Percentiles rank a stretch among this genome's conserved stretches.
These are phyloP conservation scores for Mangifera indica DNA, from an alignment of 345 rosid genomes.

Conservation along the genomic window DNA sequence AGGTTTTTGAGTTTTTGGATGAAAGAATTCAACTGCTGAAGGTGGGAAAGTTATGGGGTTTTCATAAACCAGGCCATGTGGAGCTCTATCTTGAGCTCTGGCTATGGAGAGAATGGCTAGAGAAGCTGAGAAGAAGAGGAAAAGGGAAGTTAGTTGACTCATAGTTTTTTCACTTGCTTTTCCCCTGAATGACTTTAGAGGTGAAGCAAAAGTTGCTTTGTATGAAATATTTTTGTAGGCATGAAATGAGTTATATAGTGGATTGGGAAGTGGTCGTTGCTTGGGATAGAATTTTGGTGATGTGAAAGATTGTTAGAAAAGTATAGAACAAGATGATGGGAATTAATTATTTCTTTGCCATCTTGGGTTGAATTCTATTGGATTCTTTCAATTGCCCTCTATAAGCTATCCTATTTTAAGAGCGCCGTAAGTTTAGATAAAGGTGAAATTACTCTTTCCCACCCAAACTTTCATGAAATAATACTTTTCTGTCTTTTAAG, in stretches of 20 bases:
- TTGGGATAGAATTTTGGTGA: constrained; percentile 43
- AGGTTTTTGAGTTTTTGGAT: constrained; percentile 49
- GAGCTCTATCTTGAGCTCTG: constrained; percentile 73
- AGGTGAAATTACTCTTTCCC: too few relatives aligned
- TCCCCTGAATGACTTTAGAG: constrained; percentile 13
- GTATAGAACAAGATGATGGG: constrained; percentile 54
- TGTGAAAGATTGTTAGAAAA: constrained; percentile 27
- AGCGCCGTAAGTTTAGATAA: neutral
- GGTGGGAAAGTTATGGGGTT: constrained; percentile 76
- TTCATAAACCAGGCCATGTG: constrained; percentile 75
- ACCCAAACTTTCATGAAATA: too few relatives aligned
- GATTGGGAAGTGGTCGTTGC: constrained; percentile 42
- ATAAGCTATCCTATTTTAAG: neutral
- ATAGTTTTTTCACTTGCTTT: constrained; percentile 30
- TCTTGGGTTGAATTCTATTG: neutral
- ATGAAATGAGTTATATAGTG: constrained; percentile 52
- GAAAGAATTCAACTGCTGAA: constrained; percentile 79
- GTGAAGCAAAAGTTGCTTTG: constrained; percentile 17
- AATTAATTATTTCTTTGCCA: constrained; percentile 20
- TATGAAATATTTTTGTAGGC: constrained; percentile 25
- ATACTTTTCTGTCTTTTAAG: too few relatives aligned
- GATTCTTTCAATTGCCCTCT: constrained; percentile 15
- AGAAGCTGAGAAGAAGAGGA: constrained; percentile 40
- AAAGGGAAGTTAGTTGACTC: constrained; percentile 33
- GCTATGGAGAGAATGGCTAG: constrained; percentile 35